phyloP scores from a whole-genome alignment of 768 basidiomycete genomes.

The Pholiota molesta region DNA sequence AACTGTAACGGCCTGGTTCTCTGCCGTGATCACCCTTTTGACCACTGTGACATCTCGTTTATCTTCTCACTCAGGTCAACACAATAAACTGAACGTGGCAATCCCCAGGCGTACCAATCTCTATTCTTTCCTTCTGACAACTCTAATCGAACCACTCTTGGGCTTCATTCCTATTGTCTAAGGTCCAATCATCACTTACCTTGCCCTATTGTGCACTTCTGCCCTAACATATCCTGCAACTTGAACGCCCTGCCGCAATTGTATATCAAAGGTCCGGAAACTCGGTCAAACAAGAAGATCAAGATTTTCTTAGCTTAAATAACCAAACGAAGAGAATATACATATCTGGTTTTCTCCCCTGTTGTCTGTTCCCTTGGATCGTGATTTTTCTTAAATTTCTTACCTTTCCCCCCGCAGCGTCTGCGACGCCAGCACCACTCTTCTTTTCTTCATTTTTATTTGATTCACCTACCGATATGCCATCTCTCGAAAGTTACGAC shows the following conservation, averaged over 20 bases:
- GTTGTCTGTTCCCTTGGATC: slow-evolving; percentile 12
- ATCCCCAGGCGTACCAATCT: slow-evolving; percentile 17
- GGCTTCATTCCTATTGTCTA: slow-evolving; percentile 12
- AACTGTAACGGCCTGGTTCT: slow-evolving; percentile 8
- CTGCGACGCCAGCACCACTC: slow-evolving; percentile 31
- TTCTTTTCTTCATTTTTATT: slow-evolving; percentile 7
- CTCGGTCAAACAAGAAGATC: slow-evolving; percentile 1
- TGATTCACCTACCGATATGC: slow-evolving; percentile 43
- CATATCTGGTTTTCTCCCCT: slow-evolving; percentile 6
- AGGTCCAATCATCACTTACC: slow-evolving; percentile 8
- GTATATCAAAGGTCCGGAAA: neutral
- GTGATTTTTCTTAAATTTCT: slow-evolving; percentile 12
- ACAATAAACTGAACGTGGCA: slow-evolving; percentile 34
- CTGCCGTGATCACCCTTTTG: slow-evolving; percentile 14
- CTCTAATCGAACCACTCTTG: neutral
- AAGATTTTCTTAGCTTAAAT: slow-evolving; percentile 9
- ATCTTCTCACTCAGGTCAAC: slow-evolving; percentile 32
- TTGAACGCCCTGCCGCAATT: neutral
- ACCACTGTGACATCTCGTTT: slow-evolving; percentile 23
- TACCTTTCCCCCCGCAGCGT: slow-evolving; percentile 27
- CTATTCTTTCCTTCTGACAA: slow-evolving; percentile 15
- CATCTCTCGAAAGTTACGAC: slow-evolving; percentile 63
- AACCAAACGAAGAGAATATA: slow-evolving; percentile 1
- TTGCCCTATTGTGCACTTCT: slow-evolving; percentile 12
- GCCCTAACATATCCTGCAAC: neutral